These are phyloP conservation scores for Apiospora aurea DNA, from an alignment of 2,329 filamentous ascomycete genomes.

Conservation along the genomic window DNA sequence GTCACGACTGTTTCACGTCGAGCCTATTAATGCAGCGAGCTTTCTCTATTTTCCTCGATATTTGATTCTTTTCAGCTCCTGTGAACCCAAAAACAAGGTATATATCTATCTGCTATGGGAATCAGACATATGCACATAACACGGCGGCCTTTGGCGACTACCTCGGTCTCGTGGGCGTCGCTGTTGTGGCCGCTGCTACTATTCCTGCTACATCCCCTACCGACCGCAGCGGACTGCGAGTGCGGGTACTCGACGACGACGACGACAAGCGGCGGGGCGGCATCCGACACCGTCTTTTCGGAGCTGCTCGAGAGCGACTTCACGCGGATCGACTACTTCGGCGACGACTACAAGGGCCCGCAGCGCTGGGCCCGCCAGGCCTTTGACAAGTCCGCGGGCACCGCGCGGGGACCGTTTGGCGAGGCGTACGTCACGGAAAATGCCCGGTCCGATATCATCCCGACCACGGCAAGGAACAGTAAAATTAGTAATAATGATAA, in stretches of 20 bases:
- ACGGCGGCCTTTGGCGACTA: background rate
- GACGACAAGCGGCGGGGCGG: constrained; percentile 51
- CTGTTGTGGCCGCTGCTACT: background rate
- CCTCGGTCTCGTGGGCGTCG: background rate
- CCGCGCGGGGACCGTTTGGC: constrained; percentile 68
- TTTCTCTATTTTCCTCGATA: background rate
- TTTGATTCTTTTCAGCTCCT: background rate
- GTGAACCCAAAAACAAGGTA: background rate
- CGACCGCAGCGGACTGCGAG: constrained; percentile 62
- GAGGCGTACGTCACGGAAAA: constrained; percentile 67
- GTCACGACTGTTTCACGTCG: background rate
- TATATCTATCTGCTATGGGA: background rate
- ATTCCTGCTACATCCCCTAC: constrained; percentile 29
- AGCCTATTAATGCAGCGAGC: background rate
- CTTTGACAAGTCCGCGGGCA: constrained; percentile 68
- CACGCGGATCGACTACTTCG: constrained; percentile 55
- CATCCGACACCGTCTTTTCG: constrained; percentile 60
- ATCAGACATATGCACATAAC: background rate
- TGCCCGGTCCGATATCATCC: constrained; percentile 49
- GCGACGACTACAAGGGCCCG: constrained; percentile 41
- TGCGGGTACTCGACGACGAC: constrained; percentile 68
- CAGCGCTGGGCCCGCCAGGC: constrained; percentile 67
- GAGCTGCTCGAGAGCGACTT: constrained; percentile 78
- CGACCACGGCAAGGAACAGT: constrained; percentile 57
- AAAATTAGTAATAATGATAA: constrained; percentile 36